Base-by-base conservation (phyloP, 208 protist species). In the Blechomonas ayalai region DNA sequence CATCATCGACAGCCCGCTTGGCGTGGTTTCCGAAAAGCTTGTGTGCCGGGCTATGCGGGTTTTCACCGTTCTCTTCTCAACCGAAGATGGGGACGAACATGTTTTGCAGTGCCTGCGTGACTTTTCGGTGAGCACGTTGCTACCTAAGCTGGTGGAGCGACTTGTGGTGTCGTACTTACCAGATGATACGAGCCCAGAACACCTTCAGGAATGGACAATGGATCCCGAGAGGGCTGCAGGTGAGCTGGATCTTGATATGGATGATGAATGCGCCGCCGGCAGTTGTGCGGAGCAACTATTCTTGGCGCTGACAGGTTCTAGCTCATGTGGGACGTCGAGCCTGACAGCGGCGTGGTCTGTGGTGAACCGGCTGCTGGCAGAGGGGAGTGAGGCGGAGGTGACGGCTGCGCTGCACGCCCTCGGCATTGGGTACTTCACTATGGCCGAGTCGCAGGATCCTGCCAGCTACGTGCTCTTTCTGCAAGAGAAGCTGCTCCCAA, bases 331-430 rank as follows among this genome's bases (percentile, higher is more conserved):
- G 15, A 34, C 24, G 3, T 9, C 34, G 0, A 41, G 38, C 22
- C 52, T 90, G 20, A 19, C 33, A 12, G 42, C 36, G 8, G 63
- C 72, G 25, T 92, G 84, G 81, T 38, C 29, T 6, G 31, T 75
- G 8, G 67, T 87, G 1, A 73, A 79, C 45, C 28, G 62, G 6
- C 49, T 87, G 22, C 72, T 92, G 0, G 57, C 45, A 1, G 44
- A 20, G 4, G 71, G 77, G 8, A 33, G 67, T 29, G 59, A 53
- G 2, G 32, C 23, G 2, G 37, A 52, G 1, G 51, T 85, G 16
- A 92, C 80, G 12, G 80, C 79, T 0, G 84, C 77, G 13, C 67
- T 92, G 27, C 84, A 92, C 56, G 80, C 76, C 3, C 79, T 92
- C 36, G 84, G 84, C 40, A 57, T 81, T n/a, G 82, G 84, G 34